Evolutionary conservation across 495 filamentous ascomycete genomes (phyloP).

Genomic region (Aspergillus saccharolyticus): DNA sequence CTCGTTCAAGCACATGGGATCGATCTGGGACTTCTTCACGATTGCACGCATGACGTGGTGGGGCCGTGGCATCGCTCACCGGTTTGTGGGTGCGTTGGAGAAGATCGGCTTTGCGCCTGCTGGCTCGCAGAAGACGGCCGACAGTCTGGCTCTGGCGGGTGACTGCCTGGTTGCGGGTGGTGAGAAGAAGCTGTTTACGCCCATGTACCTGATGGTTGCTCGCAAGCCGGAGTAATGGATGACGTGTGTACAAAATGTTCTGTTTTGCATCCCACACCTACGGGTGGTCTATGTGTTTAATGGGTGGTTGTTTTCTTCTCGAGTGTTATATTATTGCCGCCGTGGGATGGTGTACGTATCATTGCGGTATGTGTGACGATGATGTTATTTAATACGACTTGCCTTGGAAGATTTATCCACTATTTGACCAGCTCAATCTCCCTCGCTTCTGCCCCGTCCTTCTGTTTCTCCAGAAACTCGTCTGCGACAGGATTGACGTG

Average conservation of each 20-base stretch:
- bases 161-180: constrained; percentile 89
- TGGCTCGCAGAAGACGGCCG: constrained; percentile 93
- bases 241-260: constrained; percentile 16
- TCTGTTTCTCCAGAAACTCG: too few relatives aligned
- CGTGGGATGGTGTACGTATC: constrained; percentile 20
- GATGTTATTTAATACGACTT: constrained; percentile 5
- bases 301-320: constrained; percentile 11
- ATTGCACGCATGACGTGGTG: constrained; percentile 87
- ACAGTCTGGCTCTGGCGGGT: constrained; percentile 75
- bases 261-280: constrained; percentile 5
- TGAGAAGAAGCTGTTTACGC: constrained; percentile 91
- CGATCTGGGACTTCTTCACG: constrained; percentile 73
- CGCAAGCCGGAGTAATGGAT: constrained; percentile 65
- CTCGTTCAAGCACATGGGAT: constrained; percentile 74
- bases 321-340: constrained; percentile 20
- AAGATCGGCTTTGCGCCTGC: constrained; percentile 65
- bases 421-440: too few relatives aligned
- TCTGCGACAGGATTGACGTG: too few relatives aligned
- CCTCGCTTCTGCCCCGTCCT: too few relatives aligned
- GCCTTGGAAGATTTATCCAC: too few relatives aligned
- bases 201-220: constrained; percentile 98
- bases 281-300: constrained; percentile 22
- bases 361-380: constrained; percentile 15
- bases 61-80: constrained; percentile 71
- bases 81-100: constrained; percentile 76